phyloP scores from a whole-genome alignment of 305 asterid genomes.

The Rubia balearica region DNA sequence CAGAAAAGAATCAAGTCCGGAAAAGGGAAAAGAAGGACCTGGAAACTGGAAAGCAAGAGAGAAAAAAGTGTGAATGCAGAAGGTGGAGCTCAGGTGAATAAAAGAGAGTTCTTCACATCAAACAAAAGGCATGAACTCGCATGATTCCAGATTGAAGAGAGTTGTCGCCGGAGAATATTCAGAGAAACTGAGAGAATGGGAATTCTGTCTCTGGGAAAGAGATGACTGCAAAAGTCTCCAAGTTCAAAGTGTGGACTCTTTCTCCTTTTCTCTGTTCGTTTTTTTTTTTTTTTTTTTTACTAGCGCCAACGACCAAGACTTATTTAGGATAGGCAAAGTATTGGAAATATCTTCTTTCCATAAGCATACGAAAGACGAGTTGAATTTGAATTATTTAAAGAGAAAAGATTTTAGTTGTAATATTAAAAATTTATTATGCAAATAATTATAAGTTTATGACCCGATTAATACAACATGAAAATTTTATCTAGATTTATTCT shows the following conservation, averaged over 20 bases:
- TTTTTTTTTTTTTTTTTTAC: no score
- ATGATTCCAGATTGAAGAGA: background rate
- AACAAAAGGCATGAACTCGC: background rate
- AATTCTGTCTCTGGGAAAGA: background rate
- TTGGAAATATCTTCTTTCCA: no score
- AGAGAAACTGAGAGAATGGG: background rate
- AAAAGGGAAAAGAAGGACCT: background rate
- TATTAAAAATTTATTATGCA: no score
- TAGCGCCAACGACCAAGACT: no score
- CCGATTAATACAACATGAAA: no score
- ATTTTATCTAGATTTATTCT: no score
- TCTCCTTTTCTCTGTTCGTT: no score
- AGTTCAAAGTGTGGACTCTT: constrained; percentile 1
- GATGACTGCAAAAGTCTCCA: constrained; percentile 5
- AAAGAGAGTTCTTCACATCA: constrained; percentile 2
- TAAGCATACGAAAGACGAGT: no score
- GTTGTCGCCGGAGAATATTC: background rate
- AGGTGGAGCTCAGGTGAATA: background rate
- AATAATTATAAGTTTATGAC: no score
- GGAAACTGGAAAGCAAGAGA: background rate
- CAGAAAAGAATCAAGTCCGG: background rate
- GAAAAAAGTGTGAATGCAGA: background rate
- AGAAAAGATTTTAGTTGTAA: no score
- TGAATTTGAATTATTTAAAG: no score
- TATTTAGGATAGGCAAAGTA: no score